Conservation (phyloP, 306 rosid species). For the Quercus aquifolioides region DNA sequence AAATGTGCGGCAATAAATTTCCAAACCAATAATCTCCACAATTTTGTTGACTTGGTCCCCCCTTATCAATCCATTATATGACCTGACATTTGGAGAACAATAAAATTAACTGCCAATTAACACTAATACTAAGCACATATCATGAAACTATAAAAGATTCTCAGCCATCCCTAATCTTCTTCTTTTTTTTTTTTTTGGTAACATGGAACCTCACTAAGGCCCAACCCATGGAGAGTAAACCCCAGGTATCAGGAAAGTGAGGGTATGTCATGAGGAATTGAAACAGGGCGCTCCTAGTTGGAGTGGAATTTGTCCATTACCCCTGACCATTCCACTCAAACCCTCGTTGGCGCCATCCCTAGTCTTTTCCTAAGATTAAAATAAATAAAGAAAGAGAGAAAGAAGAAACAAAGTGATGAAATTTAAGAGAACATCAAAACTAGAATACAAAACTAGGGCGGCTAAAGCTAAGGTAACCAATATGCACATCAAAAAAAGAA, state of each 20-base stretch:
- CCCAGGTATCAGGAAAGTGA: too few relatives aligned
- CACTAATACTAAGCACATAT: neutral
- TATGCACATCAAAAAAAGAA: neutral
- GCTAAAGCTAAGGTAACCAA: neutral
- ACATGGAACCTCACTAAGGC: too few relatives aligned
- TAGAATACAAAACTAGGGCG: neutral
- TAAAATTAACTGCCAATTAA: slow-evolving; percentile 20
- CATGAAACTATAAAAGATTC: neutral
- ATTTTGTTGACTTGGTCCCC: slow-evolving; percentile 65
- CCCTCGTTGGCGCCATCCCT: neutral
- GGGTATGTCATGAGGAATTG: too few relatives aligned
- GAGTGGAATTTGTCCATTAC: too few relatives aligned
- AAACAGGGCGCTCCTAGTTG: too few relatives aligned
- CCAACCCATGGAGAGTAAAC: too few relatives aligned
- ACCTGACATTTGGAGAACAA: slow-evolving; percentile 40
- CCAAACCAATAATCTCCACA: slow-evolving; percentile 72
- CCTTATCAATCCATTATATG: slow-evolving; percentile 51
- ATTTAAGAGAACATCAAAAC: neutral
- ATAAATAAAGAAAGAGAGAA: neutral
- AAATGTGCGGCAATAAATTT: slow-evolving; percentile 65
- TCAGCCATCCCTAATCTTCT: neutral
- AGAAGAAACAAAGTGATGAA: neutral
- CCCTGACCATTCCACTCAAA: too few relatives aligned
- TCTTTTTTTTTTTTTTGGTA: too few relatives aligned
- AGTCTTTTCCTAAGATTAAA: neutral